phyloP scores from a whole-genome alignment of 1,284 basidiomycete species.

The Dichomitus squalens region DNA sequence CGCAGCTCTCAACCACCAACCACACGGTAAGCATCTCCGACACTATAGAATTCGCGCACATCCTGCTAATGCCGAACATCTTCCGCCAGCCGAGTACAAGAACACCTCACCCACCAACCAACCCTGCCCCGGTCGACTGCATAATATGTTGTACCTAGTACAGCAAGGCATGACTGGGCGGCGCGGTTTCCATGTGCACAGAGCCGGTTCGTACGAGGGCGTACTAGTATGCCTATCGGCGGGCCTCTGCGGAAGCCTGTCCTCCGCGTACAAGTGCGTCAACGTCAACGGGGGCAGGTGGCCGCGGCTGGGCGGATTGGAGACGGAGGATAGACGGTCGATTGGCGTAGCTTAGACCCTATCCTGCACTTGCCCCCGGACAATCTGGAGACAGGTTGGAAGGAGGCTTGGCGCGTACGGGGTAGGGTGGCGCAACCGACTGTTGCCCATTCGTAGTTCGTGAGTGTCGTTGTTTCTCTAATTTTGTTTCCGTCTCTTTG shows the following conservation, averaged over 20 bases:
- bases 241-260: too few relatives aligned
- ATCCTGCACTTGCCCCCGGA: background rate
- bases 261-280: background rate
- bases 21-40: background rate
- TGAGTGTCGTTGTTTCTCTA: too few relatives aligned
- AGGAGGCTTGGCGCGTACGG: background rate
- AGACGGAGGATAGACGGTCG: background rate
- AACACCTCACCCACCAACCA: background rate
- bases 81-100: background rate
- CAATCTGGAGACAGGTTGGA: background rate
- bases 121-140: background rate
- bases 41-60: background rate
- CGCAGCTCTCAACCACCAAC: background rate
- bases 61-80: background rate
- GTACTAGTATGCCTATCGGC: background rate
- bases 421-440: background rate
- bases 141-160: background rate
- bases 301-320: background rate
- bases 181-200: background rate
- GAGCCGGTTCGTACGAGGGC: conserved; percentile 8
- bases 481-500: too few relatives aligned
- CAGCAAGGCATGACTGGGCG: background rate
- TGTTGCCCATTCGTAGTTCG: too few relatives aligned
- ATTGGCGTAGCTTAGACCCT: background rate
- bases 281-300: background rate